A percentile compares a stretch with the other conserved stretches of the same genome.
phyloP scores from a whole-genome alignment of 306 rosid genomes.

The Quercus suber region DNA sequence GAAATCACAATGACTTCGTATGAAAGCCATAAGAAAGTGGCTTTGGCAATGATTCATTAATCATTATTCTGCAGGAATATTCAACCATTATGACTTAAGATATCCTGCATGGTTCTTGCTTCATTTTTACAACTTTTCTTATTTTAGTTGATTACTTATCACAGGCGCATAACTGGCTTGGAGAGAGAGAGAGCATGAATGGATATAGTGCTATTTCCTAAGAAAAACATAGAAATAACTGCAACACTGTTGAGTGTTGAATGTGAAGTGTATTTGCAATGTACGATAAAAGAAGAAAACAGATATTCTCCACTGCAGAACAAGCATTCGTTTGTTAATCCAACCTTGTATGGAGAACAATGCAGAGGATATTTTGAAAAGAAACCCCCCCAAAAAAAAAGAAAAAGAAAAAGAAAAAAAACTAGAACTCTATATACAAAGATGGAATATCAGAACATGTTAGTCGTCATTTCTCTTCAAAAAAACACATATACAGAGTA shows the following conservation, averaged over 20 bases:
- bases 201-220: no score
- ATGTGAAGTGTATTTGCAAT: no score
- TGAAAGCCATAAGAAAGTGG: not conserved
- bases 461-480: conserved; percentile 28
- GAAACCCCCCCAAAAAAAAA: no score
- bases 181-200: no score
- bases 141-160: not conserved
- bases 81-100: not conserved
- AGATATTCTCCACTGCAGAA: no score
- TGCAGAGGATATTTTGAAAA: no score
- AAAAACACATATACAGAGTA: conserved; percentile 26
- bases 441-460: conserved; percentile 22
- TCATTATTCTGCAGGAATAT: not conserved
- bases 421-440: not conserved
- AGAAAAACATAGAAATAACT: no score
- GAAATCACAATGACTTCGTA: not conserved
- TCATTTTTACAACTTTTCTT: not conserved
- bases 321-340: no score
- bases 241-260: no score
- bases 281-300: no score
- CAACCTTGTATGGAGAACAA: no score
- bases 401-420: no score
- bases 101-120: not conserved
- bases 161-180: not conserved
- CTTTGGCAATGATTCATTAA: not conserved